Conservation (phyloP, 2,329 filamentous ascomycete genomes). For the Colletotrichum theobromicola region DNA sequence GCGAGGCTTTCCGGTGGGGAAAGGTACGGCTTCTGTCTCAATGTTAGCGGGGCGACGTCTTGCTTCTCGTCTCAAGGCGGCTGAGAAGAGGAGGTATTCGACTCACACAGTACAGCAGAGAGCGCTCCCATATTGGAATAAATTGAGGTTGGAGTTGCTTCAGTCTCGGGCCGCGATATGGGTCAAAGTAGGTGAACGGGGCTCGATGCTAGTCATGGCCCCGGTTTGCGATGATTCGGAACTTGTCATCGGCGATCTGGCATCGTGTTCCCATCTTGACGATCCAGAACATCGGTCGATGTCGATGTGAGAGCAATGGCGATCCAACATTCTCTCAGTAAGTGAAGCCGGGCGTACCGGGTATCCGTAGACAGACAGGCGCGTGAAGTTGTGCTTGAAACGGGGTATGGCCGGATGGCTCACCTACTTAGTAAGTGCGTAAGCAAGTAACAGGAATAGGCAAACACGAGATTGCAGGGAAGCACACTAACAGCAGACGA, state of each 20-base stretch:
- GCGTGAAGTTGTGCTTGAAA: not conserved
- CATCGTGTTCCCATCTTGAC: not conserved
- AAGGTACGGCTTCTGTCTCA: not conserved
- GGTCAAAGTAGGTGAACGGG: not conserved
- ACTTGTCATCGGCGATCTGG: slow-evolving; percentile 6
- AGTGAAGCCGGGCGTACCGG: not conserved
- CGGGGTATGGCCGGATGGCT: not conserved
- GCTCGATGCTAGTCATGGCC: not conserved
- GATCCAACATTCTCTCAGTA: not conserved
- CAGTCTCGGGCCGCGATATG: not conserved
- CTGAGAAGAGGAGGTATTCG: not conserved
- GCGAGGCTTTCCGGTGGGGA: not conserved
- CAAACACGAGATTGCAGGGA: not conserved
- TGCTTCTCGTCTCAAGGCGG: not conserved
- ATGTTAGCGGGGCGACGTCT: not conserved
- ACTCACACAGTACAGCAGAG: not conserved
- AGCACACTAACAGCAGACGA: not conserved
- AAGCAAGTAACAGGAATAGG: not conserved
- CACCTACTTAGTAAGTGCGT: not conserved
- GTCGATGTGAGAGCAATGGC: not conserved
- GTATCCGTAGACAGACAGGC: too few relatives aligned
- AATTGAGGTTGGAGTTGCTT: not conserved
- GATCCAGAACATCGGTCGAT: not conserved
- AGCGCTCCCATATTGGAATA: not conserved
- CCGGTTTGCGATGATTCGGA: not conserved